A percentile compares a stretch with the other conserved stretches of the same genome.
Evolutionary conservation across 345 rosid species (phyloP).

Genomic region (Eucalyptus albens): DNA sequence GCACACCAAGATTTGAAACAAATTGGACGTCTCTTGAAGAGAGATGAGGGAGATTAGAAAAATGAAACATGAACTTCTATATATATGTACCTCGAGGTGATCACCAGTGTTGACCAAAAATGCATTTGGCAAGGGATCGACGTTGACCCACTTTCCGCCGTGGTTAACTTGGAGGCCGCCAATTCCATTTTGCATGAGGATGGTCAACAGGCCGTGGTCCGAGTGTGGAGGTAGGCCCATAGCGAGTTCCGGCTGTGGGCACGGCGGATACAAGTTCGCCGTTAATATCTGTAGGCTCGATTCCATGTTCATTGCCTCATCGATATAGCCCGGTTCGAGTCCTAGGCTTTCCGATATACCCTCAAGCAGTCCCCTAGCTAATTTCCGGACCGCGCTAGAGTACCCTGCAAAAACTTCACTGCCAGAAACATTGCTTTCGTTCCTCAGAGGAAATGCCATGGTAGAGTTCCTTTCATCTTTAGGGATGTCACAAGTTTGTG

Average conservation of each 20-base stretch:
- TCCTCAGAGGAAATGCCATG: background rate
- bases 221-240: slow-evolving; percentile 43
- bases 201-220: slow-evolving; percentile 34
- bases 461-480: background rate
- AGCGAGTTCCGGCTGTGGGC: slow-evolving; percentile 37
- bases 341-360: slow-evolving; percentile 42
- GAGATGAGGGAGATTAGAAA: background rate
- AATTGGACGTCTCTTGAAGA: background rate
- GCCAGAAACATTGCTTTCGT: background rate
- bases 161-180: slow-evolving; percentile 32
- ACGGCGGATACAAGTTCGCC: slow-evolving; percentile 29
- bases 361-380: slow-evolving; percentile 10
- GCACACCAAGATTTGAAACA: background rate
- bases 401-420: slow-evolving; percentile 18
- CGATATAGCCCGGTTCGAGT: slow-evolving; percentile 12
- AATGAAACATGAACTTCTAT: background rate
- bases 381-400: slow-evolving; percentile 6
- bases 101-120: slow-evolving; percentile 18
- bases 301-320: slow-evolving; percentile 9
- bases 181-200: slow-evolving; percentile 20
- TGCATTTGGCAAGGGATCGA: slow-evolving; percentile 8
- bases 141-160: slow-evolving; percentile 25
- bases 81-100: background rate
- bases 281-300: slow-evolving; percentile 7
- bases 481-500: background rate